phyloP scores from a whole-genome alignment of 2,329 filamentous ascomycete species.

The Pyricularia pennisetigena region DNA sequence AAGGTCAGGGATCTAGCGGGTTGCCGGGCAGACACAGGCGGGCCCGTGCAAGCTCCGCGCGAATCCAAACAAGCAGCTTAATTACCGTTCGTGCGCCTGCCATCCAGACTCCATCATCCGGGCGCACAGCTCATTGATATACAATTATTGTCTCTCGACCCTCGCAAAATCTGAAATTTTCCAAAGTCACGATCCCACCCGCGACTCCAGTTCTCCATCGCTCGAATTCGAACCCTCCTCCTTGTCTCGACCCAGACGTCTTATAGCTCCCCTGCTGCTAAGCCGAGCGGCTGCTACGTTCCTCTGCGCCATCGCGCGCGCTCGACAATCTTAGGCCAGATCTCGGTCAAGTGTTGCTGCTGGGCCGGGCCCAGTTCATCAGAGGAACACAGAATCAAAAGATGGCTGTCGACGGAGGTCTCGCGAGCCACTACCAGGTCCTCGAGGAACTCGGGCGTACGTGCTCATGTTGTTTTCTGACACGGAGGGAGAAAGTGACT shows the following conservation, averaged over 20 bases:
- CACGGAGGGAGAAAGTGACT: not conserved
- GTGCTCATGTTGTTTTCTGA: slow-evolving; percentile 24
- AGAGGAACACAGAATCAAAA: not conserved
- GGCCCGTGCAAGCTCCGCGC: not conserved
- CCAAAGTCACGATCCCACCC: not conserved
- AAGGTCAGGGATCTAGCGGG: not conserved
- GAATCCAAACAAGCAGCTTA: slow-evolving; percentile 1
- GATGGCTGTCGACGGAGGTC: slow-evolving; percentile 5
- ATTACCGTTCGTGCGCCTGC: slow-evolving; percentile 1
- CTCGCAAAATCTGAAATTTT: not conserved
- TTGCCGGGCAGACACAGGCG: not conserved
- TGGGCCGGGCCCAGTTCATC: not conserved
- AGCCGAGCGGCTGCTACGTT: not conserved
- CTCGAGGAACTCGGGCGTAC: slow-evolving; percentile 91
- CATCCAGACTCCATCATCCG: not conserved
- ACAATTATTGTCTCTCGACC: not conserved
- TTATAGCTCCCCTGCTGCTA: not conserved
- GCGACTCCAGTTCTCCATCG: not conserved
- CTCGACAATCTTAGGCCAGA: not conserved
- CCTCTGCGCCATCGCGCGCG: not conserved
- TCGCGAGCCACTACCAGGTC: slow-evolving; percentile 86
- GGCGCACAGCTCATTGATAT: not conserved
- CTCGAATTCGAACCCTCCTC: not conserved
- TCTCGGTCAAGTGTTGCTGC: not conserved
- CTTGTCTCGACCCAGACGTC: not conserved